phyloP scores from a whole-genome alignment of 805 yeast genomes.

The Nematodospora valgi region DNA sequence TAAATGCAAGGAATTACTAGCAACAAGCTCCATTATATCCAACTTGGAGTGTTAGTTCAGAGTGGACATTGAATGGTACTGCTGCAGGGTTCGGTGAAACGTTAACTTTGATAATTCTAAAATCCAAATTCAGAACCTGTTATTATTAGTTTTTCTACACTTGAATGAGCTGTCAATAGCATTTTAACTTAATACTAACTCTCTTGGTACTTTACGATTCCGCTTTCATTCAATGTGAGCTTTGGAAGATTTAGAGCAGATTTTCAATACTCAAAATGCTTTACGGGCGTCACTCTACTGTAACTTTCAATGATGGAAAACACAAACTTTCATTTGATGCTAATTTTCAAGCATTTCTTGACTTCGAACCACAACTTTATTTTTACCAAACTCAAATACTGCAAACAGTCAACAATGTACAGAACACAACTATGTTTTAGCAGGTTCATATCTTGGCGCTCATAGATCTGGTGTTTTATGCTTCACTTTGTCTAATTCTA shows the following conservation, averaged over 20 bases:
- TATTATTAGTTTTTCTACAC: constrained; percentile 12
- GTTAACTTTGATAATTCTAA: constrained; percentile 23
- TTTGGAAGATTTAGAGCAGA: constrained; percentile 14
- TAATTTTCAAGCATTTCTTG: background rate
- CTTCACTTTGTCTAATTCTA: constrained; percentile 7
- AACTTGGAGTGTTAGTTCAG: constrained; percentile 16
- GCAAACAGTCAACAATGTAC: constrained; percentile 7
- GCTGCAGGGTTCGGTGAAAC: constrained; percentile 21
- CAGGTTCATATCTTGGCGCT: constrained; percentile 17
- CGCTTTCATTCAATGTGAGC: too few relatives aligned
- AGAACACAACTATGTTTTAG: constrained; percentile 11
- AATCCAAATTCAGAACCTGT: constrained; percentile 13
- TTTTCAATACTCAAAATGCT: constrained; percentile 21
- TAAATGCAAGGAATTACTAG: constrained; percentile 6
- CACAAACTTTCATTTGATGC: background rate
- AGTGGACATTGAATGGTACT: constrained; percentile 17
- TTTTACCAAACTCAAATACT: constrained; percentile 2
- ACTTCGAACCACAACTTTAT: constrained; percentile 1
- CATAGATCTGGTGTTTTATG: constrained; percentile 20
- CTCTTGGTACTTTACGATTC: too few relatives aligned
- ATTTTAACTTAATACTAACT: constrained; percentile 10
- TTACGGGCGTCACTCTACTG: constrained; percentile 12
- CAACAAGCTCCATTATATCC: constrained; percentile 4
- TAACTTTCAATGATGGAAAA: background rate
- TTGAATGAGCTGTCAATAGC: constrained; percentile 16